Conservation (phyloP, 176 grass and related monocot species). For the Lolium multiflorum region DNA sequence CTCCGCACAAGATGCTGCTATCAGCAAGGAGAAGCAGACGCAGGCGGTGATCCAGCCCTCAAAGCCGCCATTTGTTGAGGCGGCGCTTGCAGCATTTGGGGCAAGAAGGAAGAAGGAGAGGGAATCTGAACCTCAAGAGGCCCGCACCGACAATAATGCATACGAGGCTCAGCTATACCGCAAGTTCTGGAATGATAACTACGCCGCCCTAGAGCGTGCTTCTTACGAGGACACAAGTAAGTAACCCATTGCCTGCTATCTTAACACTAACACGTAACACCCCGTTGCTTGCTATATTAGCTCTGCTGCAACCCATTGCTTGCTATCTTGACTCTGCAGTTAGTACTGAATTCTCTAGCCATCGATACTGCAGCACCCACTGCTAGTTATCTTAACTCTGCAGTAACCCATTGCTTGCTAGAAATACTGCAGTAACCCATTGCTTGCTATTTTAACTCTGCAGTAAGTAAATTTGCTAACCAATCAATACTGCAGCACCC, state of each 20-base stretch:
- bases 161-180: not conserved
- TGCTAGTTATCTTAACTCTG: too few species aligned
- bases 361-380: not conserved
- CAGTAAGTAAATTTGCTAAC: too few species aligned
- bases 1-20: too few species aligned
- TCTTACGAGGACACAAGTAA: not conserved
- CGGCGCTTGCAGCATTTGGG: not conserved
- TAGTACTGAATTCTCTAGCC: not conserved
- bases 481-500: too few species aligned
- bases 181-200: not conserved
- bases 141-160: not conserved
- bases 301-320: not conserved
- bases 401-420: too few species aligned
- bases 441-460: too few species aligned
- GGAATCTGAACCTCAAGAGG: not conserved
- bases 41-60: too few species aligned
- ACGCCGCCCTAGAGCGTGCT: not conserved
- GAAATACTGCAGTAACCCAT: too few species aligned
- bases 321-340: not conserved
- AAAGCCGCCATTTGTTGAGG: not conserved
- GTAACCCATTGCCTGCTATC: not conserved
- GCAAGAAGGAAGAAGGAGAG: not conserved
- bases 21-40: too few species aligned
- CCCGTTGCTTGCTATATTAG: too few species aligned
- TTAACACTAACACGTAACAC: too few species aligned